These are phyloP conservation scores for Bolboschoenus planiculmis DNA, from an alignment of 176 grass and related monocot genomes.

Conservation along the genomic window DNA sequence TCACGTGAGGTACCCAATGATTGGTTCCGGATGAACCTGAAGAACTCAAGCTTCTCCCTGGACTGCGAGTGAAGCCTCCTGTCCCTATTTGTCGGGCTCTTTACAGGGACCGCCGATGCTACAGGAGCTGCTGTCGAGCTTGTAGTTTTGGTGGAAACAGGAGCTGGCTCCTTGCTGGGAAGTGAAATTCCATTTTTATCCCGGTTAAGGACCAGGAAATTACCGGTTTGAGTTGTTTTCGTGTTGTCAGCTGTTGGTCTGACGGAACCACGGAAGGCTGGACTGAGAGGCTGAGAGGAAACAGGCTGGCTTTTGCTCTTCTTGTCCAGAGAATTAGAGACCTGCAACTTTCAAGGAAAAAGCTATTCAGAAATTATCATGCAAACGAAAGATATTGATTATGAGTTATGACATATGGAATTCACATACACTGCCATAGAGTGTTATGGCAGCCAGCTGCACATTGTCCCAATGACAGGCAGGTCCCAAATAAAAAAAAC, in stretches of 20 bases:
- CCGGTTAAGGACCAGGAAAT: constrained; percentile 45
- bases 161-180: constrained; percentile 9
- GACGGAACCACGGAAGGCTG: constrained; percentile 3
- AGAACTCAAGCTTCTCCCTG: constrained; percentile 41
- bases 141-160: constrained; percentile 6
- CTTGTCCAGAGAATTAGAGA: constrained; percentile 32
- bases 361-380: not conserved
- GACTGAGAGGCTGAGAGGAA: constrained; percentile 26
- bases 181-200: constrained; percentile 30
- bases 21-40: constrained; percentile 38
- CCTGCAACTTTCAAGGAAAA: constrained; percentile 12
- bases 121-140: constrained; percentile 2
- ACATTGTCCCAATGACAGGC: not conserved
- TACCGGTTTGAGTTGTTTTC: constrained; percentile 30
- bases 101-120: constrained; percentile 5
- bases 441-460: too few relatives aligned
- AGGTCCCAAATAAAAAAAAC: not conserved
- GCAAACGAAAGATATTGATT: not conserved
- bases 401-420: not conserved
- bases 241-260: constrained; percentile 19
- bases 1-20: constrained; percentile 19
- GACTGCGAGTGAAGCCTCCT: constrained; percentile 32
- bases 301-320: constrained; percentile 33
- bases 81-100: constrained; percentile 26
- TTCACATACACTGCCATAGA: not conserved